phyloP scores from a whole-genome alignment of 2,329 filamentous ascomycete species.

The Coleophoma crateriformis region DNA sequence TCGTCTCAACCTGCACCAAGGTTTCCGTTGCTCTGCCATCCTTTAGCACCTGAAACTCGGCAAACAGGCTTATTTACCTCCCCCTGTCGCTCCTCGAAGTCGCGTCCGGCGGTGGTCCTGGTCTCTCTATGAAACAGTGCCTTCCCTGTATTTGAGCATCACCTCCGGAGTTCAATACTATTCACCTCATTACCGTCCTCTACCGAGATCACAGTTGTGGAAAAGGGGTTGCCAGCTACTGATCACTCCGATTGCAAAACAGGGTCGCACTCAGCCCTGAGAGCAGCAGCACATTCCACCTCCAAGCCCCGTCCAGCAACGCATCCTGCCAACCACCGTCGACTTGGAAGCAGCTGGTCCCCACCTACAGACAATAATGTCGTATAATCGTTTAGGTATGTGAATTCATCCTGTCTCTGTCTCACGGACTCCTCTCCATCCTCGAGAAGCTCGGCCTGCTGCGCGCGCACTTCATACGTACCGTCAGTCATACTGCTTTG shows the following conservation, averaged over 20 bases:
- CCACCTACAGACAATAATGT: slow-evolving; percentile 39
- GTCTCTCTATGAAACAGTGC: background rate
- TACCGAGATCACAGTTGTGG: background rate
- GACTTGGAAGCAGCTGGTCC: background rate
- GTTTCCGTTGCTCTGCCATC: no score
- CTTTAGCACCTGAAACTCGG: background rate
- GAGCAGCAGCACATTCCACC: slow-evolving; percentile 1
- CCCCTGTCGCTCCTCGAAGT: background rate
- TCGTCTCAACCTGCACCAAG: no score
- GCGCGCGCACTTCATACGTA: background rate
- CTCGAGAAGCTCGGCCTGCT: background rate
- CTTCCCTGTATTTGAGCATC: background rate
- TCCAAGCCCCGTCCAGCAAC: background rate
- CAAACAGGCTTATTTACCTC: background rate
- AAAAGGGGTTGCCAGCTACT: background rate
- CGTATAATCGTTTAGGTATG: slow-evolving; percentile 71
- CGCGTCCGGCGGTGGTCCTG: background rate
- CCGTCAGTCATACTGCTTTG: slow-evolving; percentile 2
- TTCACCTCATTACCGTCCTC: background rate
- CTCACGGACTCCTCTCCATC: background rate
- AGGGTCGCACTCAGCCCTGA: no score
- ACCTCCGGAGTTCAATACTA: background rate
- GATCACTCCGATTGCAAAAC: no score
- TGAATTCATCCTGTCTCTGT: slow-evolving; percentile 16
- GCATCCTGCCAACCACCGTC: background rate